phyloP scores from a whole-genome alignment of 768 basidiomycete species.

The Udeniomyces megalosporus region DNA sequence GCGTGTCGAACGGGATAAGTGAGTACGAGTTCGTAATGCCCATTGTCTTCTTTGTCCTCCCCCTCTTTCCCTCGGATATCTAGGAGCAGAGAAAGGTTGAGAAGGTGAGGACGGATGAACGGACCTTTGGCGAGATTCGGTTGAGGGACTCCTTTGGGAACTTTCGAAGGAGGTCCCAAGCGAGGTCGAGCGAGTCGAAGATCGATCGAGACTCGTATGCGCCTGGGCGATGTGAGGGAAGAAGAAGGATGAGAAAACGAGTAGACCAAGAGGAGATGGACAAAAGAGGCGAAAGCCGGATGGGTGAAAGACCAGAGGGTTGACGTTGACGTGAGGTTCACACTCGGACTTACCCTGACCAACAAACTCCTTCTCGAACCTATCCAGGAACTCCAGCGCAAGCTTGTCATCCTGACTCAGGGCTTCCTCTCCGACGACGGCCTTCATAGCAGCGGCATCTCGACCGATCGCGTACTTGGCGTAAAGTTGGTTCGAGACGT shows the following conservation, averaged over 20 bases:
- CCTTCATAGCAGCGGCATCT: slow-evolving; percentile 92
- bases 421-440: slow-evolving; percentile 97
- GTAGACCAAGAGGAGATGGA: background rate
- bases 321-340: background rate
- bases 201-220: slow-evolving; percentile 89
- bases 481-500: slow-evolving; percentile 89
- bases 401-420: slow-evolving; percentile 88
- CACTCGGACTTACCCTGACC: slow-evolving; percentile 54
- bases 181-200: slow-evolving; percentile 92
- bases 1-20: background rate
- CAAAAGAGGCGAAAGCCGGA: background rate
- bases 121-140: slow-evolving; percentile 77
- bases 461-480: slow-evolving; percentile 96
- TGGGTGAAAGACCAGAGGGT: slow-evolving; percentile 4
- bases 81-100: background rate
- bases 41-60: too few relatives aligned
- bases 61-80: too few relatives aligned
- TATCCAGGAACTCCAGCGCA: slow-evolving; percentile 89
- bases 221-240: slow-evolving; percentile 35
- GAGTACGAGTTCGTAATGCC: slow-evolving; percentile 24
- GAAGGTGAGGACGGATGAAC: slow-evolving; percentile 8
- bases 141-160: slow-evolving; percentile 99
- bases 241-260: background rate
- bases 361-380: slow-evolving; percentile 95
- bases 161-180: slow-evolving; percentile 88